Conservation (phyloP, 2,329 filamentous ascomycete species). For the Ceratocystiopsis sp. region DNA sequence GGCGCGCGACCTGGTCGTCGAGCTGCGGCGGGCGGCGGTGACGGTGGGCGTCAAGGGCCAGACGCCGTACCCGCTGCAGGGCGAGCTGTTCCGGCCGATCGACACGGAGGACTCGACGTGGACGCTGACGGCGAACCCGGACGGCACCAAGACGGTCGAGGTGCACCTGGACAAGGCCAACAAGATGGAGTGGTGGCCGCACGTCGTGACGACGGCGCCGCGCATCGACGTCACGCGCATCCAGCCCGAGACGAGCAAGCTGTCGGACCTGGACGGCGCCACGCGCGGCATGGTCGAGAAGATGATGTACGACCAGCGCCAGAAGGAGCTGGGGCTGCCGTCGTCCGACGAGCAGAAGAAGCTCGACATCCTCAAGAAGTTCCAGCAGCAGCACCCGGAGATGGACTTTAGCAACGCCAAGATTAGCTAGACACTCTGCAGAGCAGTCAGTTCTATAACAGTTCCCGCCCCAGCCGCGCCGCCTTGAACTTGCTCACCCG, state of each 20-base stretch:
- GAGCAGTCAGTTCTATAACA: not conserved
- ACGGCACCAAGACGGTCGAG: constrained; percentile 11
- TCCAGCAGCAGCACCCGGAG: constrained; percentile 63
- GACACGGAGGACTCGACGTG: constrained; percentile 79
- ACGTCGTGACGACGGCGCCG: constrained; percentile 73
- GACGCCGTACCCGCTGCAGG: constrained; percentile 62
- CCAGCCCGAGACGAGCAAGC: constrained; percentile 76
- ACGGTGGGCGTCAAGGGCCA: constrained; percentile 78
- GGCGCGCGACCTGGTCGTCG: constrained; percentile 65
- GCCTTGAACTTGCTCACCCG: constrained; percentile 60
- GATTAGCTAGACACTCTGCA: constrained; percentile 27
- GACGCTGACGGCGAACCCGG: constrained; percentile 43
- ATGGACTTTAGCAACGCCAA: constrained; percentile 59
- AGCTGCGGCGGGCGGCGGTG: constrained; percentile 63
- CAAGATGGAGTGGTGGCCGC: constrained; percentile 97
- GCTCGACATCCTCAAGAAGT: constrained; percentile 79
- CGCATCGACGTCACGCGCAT: constrained; percentile 94
- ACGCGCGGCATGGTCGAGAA: constrained; percentile 98
- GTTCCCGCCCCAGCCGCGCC: constrained; percentile 31
- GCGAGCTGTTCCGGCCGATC: constrained; percentile 67
- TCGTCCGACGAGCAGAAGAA: constrained; percentile 94
- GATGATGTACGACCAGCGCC: constrained; percentile 99
- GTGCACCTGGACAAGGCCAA: constrained; percentile 34
- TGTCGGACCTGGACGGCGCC: constrained; percentile 86
- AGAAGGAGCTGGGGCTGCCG: constrained; percentile 83